Evolutionary conservation across 352 stramenopile species (phyloP).

Genomic region (Globisporangium echinulatum): DNA sequence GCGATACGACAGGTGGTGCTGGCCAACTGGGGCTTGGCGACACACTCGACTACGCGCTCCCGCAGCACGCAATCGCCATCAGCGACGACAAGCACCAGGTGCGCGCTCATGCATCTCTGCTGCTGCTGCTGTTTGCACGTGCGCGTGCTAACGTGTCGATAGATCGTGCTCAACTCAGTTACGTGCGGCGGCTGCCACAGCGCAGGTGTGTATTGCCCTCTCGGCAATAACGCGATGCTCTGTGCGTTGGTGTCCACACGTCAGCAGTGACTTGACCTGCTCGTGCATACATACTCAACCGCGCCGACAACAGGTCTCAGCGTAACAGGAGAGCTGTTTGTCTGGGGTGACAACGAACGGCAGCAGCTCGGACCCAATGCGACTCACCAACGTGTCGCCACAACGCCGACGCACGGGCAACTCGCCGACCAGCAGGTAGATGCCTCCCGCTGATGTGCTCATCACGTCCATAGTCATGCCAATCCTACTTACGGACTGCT

Average conservation of each 20-base stretch:
- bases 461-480: too few relatives aligned
- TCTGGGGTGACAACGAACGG: conserved; percentile 67
- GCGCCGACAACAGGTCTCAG: conserved; percentile 15
- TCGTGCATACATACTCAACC: background rate
- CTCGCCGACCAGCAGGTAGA: conserved; percentile 1
- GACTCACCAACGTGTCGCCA: background rate
- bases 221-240: background rate
- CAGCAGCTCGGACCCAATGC: conserved; percentile 29
- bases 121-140: background rate
- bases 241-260: background rate
- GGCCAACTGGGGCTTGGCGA: conserved; percentile 62
- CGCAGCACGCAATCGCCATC: conserved; percentile 21
- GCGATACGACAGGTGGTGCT: conserved; percentile 29
- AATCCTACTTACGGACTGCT: background rate
- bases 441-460: background rate
- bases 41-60: conserved; percentile 44
- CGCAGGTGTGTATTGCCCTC: conserved; percentile 26
- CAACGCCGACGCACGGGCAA: background rate
- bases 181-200: conserved; percentile 64
- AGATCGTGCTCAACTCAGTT: conserved; percentile 29
- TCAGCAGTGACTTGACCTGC: background rate
- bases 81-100: background rate
- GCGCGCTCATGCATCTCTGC: background rate
- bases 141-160: background rate
- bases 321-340: conserved; percentile 31